These are phyloP conservation scores for Ogataea nitratoaversa DNA, from an alignment of 805 yeast genomes.

Conservation along the genomic window DNA sequence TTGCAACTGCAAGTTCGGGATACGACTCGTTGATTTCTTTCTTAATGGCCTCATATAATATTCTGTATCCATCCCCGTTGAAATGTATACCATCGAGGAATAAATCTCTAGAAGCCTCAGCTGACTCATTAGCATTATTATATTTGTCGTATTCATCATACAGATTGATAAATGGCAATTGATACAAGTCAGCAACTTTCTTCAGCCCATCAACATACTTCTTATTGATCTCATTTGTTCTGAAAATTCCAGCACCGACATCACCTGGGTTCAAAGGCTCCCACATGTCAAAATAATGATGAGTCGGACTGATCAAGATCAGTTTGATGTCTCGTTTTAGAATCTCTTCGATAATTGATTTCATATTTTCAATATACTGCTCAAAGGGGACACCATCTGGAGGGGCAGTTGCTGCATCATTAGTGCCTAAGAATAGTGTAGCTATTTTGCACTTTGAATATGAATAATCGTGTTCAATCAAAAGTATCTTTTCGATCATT, in stretches of 20 bases:
- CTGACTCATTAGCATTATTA: constrained; percentile 11
- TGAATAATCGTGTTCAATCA: constrained; percentile 37
- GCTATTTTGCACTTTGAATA: constrained; percentile 17
- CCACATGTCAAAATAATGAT: constrained; percentile 44
- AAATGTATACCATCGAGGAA: constrained; percentile 46
- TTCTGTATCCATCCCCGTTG: constrained; percentile 34
- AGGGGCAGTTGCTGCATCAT: constrained; percentile 50
- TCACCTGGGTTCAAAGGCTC: constrained; percentile 31
- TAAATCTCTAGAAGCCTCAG: constrained; percentile 17
- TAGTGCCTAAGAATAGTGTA: constrained; percentile 56
- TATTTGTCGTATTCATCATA: constrained; percentile 38
- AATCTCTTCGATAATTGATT: constrained; percentile 36
- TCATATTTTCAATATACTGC: constrained; percentile 47
- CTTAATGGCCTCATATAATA: constrained; percentile 33
- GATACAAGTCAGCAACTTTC: constrained; percentile 39
- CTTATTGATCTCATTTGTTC: constrained; percentile 41
- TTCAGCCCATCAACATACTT: constrained; percentile 48
- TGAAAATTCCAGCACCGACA: constrained; percentile 30
- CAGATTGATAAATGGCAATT: constrained; percentile 56
- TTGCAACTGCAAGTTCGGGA: constrained; percentile 30
- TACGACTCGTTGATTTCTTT: constrained; percentile 27
- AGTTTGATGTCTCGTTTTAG: constrained; percentile 40
- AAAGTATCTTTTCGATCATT: constrained; percentile 46
- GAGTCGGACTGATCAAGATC: constrained; percentile 59
- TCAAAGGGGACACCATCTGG: constrained; percentile 52